phyloP scores from a whole-genome alignment of 2,329 filamentous ascomycete genomes.

The Fusarium redolens region DNA sequence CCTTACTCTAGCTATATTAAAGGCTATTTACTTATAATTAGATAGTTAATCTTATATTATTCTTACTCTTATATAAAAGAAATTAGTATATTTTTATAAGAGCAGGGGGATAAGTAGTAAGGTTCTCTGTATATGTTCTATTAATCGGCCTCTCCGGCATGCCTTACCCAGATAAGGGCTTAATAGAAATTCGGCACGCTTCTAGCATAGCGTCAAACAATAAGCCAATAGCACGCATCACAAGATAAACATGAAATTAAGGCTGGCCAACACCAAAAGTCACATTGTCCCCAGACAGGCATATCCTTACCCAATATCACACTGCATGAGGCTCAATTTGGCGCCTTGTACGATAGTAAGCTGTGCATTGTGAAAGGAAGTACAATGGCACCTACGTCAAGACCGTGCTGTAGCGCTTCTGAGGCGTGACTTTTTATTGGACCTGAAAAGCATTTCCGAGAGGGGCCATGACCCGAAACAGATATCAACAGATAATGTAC shows the following conservation, averaged over 20 bases:
- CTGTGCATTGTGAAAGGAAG: too few species aligned
- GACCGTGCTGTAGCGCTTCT: too few species aligned
- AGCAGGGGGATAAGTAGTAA: background rate
- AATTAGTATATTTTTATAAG: accelerated
- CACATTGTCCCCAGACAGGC: too few species aligned
- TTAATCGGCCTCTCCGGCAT: background rate
- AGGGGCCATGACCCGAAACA: too few species aligned
- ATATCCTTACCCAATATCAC: too few species aligned
- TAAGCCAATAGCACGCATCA: background rate
- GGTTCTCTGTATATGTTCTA: background rate
- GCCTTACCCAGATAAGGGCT: background rate
- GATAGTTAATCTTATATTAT: accelerated
- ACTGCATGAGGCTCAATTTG: too few species aligned
- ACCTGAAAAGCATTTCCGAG: too few species aligned
- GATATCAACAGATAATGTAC: too few species aligned
- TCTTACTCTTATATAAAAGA: accelerated
- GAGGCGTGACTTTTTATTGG: too few species aligned
- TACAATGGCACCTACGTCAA: too few species aligned
- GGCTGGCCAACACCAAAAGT: background rate
- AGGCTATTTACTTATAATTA: accelerated
- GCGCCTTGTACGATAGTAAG: too few species aligned
- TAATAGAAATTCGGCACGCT: accelerated
- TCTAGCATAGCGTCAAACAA: accelerated
- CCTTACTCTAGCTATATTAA: background rate
- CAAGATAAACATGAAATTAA: background rate